phyloP scores from a whole-genome alignment of 768 basidiomycete genomes.

The Lentinula raphanica region DNA sequence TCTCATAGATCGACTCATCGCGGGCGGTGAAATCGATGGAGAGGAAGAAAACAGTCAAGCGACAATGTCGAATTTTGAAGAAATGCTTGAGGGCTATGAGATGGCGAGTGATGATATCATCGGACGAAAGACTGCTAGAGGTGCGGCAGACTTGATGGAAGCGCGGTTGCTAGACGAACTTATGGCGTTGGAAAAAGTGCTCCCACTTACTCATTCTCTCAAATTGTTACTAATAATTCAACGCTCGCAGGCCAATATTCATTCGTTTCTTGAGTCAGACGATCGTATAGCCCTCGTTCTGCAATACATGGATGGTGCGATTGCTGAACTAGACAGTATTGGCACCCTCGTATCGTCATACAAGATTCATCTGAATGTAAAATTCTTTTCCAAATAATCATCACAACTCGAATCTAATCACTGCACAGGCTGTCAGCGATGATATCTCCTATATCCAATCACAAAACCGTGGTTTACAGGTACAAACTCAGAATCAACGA shows the following conservation, averaged over 20 bases:
- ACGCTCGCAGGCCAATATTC: constrained; percentile 77
- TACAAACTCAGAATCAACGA: constrained; percentile 94
- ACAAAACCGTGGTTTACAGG: constrained; percentile 93
- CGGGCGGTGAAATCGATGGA: constrained; percentile 47
- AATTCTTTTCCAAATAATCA: not conserved
- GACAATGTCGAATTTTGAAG: constrained; percentile 89
- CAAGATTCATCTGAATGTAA: constrained; percentile 88
- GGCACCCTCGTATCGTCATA: constrained; percentile 87
- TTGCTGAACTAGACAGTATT: constrained; percentile 85
- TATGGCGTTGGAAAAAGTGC: constrained; percentile 88
- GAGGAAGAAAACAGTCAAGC: constrained; percentile 76
- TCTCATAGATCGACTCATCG: constrained; percentile 64
- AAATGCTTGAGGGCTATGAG: constrained; percentile 98
- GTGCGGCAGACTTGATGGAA: constrained; percentile 89
- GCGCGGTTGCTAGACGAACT: constrained; percentile 85
- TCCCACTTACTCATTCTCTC: constrained; percentile 10
- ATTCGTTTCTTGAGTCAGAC: constrained; percentile 95
- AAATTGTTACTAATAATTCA: constrained; percentile 4
- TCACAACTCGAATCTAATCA: not conserved
- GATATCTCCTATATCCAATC: constrained; percentile 96
- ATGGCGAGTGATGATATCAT: constrained; percentile 85
- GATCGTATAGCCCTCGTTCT: constrained; percentile 83
- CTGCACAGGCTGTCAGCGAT: constrained; percentile 77
- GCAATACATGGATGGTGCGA: constrained; percentile 84
- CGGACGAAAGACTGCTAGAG: constrained; percentile 55